Percentiles rank a stretch among this genome's conserved stretches.
These are phyloP conservation scores for Inga laurina DNA, from an alignment of 306 rosid genomes.

Conservation along the genomic window DNA sequence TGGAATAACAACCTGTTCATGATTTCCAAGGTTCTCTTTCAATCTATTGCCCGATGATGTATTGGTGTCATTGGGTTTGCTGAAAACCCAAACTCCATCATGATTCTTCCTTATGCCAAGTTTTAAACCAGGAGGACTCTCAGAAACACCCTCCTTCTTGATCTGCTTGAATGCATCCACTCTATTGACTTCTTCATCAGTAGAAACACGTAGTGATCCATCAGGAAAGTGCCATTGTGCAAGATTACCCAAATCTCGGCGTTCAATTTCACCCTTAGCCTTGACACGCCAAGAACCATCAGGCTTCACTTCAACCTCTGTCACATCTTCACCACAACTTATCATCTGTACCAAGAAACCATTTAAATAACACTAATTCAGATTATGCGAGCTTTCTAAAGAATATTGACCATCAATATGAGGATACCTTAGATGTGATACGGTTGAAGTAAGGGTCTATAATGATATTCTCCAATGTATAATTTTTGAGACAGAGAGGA, in stretches of 20 bases:
- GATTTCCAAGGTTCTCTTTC: constrained; percentile 56
- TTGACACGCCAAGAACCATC: constrained; percentile 97
- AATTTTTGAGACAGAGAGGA: constrained; percentile 91
- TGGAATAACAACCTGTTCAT: constrained; percentile 72
- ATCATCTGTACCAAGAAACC: constrained; percentile 63
- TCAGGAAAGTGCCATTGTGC: constrained; percentile 84
- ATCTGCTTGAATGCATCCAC: constrained; percentile 62
- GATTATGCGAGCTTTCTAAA: background rate
- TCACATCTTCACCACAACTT: constrained; percentile 83
- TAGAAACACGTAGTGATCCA: constrained; percentile 49
- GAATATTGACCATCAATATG: constrained; percentile 11
- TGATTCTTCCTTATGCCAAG: constrained; percentile 77
- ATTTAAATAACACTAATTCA: constrained; percentile 12
- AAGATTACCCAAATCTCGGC: constrained; percentile 72
- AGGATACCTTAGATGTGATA: constrained; percentile 70
- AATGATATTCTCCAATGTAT: constrained; percentile 80
- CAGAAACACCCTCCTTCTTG: constrained; percentile 85
- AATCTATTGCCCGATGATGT: constrained; percentile 61
- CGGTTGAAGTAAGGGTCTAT: constrained; percentile 94
- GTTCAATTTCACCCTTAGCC: constrained; percentile 79
- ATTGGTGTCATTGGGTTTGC: constrained; percentile 69
- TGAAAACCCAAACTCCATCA: constrained; percentile 85
- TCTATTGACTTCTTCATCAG: constrained; percentile 50
- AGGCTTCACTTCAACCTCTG: constrained; percentile 93
- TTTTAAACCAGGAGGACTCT: constrained; percentile 66